These are phyloP conservation scores for Neophaeococcomyces mojaviensis DNA, from an alignment of 2,329 filamentous ascomycete genomes.

Conservation along the genomic window DNA sequence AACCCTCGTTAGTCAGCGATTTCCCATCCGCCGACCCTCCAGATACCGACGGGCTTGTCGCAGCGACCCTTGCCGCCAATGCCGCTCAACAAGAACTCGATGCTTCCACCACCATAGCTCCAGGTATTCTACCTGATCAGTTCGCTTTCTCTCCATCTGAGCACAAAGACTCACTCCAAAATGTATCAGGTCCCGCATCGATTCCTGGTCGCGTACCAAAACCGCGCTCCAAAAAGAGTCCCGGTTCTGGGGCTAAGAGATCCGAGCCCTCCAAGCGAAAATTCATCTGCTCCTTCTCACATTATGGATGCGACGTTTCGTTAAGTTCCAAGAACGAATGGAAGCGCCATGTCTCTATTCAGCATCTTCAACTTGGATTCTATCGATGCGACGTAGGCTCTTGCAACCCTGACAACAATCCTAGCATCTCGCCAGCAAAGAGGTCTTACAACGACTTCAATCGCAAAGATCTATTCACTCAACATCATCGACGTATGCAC, in stretches of 20 bases:
- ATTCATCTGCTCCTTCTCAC: conserved; percentile 71
- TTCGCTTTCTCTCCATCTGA: not conserved
- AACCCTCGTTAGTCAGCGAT: no score
- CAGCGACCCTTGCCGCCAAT: not conserved
- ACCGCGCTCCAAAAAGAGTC: conserved; percentile 23
- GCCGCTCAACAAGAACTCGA: conserved; percentile 5
- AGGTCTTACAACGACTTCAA: conserved; percentile 63
- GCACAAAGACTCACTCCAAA: conserved; percentile 20
- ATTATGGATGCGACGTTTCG: conserved; percentile 64
- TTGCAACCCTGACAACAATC: conserved; percentile 35
- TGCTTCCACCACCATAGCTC: conserved; percentile 3
- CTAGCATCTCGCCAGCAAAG: conserved; percentile 17
- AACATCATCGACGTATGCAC: conserved; percentile 85
- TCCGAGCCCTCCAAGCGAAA: conserved; percentile 32
- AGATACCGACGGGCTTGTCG: not conserved
- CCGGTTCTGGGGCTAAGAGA: conserved; percentile 23
- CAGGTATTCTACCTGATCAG: not conserved
- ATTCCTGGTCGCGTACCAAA: conserved; percentile 22
- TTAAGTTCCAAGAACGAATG: conserved; percentile 88
- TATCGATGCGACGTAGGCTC: conserved; percentile 67
- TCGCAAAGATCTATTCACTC: conserved; percentile 84
- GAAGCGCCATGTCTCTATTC: conserved; percentile 79
- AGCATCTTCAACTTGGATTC: conserved; percentile 68
- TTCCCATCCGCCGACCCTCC: not conserved
- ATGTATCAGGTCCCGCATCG: conserved; percentile 19